Evolutionary conservation across 495 filamentous ascomycete genomes (phyloP), one percentile per base, ranked within the genome.

Genomic region (Neurospora sp.): DNA sequence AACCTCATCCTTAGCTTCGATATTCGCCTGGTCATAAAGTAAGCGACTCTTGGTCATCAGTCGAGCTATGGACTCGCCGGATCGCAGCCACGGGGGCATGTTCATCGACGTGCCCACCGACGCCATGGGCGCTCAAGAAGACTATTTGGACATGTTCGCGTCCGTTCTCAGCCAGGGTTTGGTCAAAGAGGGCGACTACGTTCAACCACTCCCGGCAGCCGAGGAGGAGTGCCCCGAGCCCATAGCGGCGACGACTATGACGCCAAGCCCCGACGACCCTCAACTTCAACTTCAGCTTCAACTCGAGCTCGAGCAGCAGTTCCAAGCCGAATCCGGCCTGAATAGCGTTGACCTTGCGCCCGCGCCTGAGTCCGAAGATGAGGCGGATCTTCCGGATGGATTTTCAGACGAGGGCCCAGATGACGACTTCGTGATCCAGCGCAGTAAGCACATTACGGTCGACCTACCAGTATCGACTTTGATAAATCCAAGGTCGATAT

Each of bases 401-500:
- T 66, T 66, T 18, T 37, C 27, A 5, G 42, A 35, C 5, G 42
- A 39, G 27, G 18, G 39, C 5, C 27, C 23, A 31, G 71, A 72
- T 7, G 27, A 72, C n/a, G 27, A 39, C 27, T 77, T 76, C 40
- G 62, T 72, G 4, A 10, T n/a, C 3, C 39, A 16, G 6, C 70
- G 54, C 3, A 74, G 70, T 40, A 37, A 72, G 8, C 39, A 70
- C 11, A 69, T 81, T 12, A 70, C n/a, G 10, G 78, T 81, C 35
- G 46, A 76, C 0, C 31, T 80, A 35, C 77, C 79, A 11, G 69
- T 7, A 12, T 78, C 77, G 3, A 78, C 77, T 1, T 69, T 81
- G 18, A 39, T 75, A 12, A 76, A 62, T 5, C 77, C 78, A 2
- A 75, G 70, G 37, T 79, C 79, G 2, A 46, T 0, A 66, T 66